Evolutionary conservation across 2,329 filamentous ascomycete species (phyloP).

Genomic region (Xylaria polymorpha): DNA sequence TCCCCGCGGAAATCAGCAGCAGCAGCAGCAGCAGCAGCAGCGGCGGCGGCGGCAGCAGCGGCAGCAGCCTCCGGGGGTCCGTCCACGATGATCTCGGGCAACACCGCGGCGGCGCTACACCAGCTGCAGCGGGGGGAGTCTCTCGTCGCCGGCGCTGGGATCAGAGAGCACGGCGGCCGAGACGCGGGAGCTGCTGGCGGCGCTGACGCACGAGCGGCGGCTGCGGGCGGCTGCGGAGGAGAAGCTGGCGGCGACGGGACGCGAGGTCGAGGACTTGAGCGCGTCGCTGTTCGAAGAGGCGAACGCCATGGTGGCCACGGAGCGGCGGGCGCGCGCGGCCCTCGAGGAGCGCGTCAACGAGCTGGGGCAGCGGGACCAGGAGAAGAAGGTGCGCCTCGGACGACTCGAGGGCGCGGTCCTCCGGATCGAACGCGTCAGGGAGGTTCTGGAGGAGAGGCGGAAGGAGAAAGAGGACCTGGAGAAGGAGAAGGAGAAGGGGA

Average conservation of each 20-base stretch:
- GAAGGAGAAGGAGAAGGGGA: background rate
- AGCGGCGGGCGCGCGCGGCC: conserved; percentile 75
- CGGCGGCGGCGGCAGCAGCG: conserved; percentile 48
- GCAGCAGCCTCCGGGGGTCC: conserved; percentile 38
- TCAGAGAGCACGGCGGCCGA: conserved; percentile 28
- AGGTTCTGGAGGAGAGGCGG: conserved; percentile 61
- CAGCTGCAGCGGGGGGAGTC: conserved; percentile 18
- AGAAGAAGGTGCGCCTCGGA: conserved; percentile 76
- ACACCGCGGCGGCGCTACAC: conserved; percentile 16
- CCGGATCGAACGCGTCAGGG: conserved; percentile 76
- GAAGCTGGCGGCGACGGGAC: conserved; percentile 72
- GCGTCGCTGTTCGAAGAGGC: conserved; percentile 82
- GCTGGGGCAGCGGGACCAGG: conserved; percentile 75
- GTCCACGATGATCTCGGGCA: background rate
- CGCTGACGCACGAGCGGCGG: conserved; percentile 73
- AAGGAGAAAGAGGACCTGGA: background rate
- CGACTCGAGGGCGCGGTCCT: conserved; percentile 76
- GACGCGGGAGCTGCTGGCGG: conserved; percentile 67
- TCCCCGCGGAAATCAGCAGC: conserved; percentile 48
- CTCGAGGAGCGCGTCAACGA: conserved; percentile 77
- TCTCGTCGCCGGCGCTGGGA: conserved; percentile 38
- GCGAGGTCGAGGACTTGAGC: conserved; percentile 82
- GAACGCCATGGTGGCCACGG: conserved; percentile 86
- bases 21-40: conserved; percentile 47
- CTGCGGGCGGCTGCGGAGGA: conserved; percentile 77